Evolutionary conservation across 2,329 filamentous ascomycete species (phyloP).

Genomic region (Colletotrichum horii): DNA sequence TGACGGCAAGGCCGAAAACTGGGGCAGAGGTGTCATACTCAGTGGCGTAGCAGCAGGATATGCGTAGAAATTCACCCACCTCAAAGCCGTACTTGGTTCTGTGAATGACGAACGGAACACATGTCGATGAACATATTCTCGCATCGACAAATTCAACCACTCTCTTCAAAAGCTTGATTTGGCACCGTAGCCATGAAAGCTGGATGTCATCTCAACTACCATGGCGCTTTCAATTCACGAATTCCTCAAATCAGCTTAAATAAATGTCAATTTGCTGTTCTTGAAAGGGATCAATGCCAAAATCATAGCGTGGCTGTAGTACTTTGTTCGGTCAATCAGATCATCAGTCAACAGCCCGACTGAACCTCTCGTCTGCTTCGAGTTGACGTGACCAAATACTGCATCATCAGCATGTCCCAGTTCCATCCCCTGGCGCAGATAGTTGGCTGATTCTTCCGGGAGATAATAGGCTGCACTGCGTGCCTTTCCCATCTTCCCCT

Average conservation of each 20-base stretch:
- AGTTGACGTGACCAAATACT: slow-evolving; percentile 40
- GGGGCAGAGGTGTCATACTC: background rate
- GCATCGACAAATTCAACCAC: background rate
- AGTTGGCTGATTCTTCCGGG: slow-evolving; percentile 37
- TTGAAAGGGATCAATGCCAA: slow-evolving; percentile 46
- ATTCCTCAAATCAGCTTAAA: background rate
- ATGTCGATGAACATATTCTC: background rate
- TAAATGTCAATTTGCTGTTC: slow-evolving; percentile 38
- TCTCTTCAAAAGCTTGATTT: background rate
- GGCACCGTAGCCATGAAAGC: background rate
- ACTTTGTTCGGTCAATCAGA: slow-evolving; percentile 37
- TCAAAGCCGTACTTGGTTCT: background rate
- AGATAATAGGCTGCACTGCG: slow-evolving; percentile 43
- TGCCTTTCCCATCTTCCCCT: slow-evolving; percentile 37
- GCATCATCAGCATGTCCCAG: slow-evolving; percentile 44
- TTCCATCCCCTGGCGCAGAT: slow-evolving; percentile 42
- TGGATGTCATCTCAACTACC: background rate
- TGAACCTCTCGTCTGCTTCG: slow-evolving; percentile 42
- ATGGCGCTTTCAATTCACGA: background rate
- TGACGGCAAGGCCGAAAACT: background rate
- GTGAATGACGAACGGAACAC: background rate
- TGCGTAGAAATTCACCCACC: background rate
- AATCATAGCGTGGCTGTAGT: slow-evolving; percentile 44
- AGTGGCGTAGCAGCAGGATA: background rate
- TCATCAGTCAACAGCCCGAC: slow-evolving; percentile 45